These are phyloP conservation scores for Nothophoma quercina DNA, from an alignment of 2,329 filamentous ascomycete species.

Conservation along the genomic window DNA sequence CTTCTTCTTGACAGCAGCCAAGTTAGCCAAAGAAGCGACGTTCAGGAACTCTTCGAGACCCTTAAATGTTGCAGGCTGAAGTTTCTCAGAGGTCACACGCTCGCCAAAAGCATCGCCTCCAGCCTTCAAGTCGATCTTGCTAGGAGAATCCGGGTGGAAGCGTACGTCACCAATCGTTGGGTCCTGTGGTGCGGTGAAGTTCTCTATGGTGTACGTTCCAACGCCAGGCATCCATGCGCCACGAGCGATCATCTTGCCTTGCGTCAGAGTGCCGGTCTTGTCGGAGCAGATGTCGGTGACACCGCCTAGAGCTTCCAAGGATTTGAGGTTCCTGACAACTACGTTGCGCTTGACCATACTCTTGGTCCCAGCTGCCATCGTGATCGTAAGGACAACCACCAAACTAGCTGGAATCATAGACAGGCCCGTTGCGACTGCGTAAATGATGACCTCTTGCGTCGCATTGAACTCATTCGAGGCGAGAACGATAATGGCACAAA, in stretches of 20 bases:
- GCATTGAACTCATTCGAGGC: slow-evolving; percentile 49
- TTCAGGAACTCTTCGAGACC: slow-evolving; percentile 46
- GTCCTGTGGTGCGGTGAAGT: slow-evolving; percentile 44
- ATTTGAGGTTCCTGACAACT: slow-evolving; percentile 45
- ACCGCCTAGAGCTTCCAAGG: slow-evolving; percentile 47
- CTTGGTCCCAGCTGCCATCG: slow-evolving; percentile 50
- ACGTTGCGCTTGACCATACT: slow-evolving; percentile 48
- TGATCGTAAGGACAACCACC: slow-evolving; percentile 50
- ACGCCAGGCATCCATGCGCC: slow-evolving; percentile 49
- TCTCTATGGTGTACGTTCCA: slow-evolving; percentile 49
- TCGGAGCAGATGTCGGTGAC: slow-evolving; percentile 49
- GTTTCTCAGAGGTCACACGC: slow-evolving; percentile 21
- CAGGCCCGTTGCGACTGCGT: slow-evolving; percentile 49
- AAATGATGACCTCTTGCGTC: slow-evolving; percentile 51
- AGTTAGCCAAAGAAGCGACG: slow-evolving; percentile 55
- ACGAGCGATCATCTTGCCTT: slow-evolving; percentile 53
- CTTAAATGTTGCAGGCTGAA: slow-evolving; percentile 12
- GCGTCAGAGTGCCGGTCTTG: slow-evolving; percentile 49
- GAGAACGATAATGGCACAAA: slow-evolving; percentile 52
- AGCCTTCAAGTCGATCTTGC: slow-evolving; percentile 32
- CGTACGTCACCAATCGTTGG: slow-evolving; percentile 42
- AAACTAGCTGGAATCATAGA: slow-evolving; percentile 50
- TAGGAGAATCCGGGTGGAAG: slow-evolving; percentile 32
- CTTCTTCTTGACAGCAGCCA: slow-evolving; percentile 59
- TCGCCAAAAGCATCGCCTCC: slow-evolving; percentile 16